Evolutionary conservation across 176 grass and related monocot species (phyloP).

Genomic region (Rhynchospora breviuscula): DNA sequence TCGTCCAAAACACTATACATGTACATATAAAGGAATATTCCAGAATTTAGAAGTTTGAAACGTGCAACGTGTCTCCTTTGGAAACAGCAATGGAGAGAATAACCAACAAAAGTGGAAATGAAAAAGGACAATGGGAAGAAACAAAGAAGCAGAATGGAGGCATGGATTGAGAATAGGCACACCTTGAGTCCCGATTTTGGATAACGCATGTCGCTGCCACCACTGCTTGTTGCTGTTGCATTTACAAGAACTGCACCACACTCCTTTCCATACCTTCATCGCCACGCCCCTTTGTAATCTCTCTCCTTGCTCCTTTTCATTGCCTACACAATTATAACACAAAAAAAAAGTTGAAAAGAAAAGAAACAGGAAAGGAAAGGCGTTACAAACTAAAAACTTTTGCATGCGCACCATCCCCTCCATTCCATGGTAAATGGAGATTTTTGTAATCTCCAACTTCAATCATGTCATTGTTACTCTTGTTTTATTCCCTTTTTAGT

Average conservation of each 20-base stretch:
- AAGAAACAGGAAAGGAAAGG: neutral
- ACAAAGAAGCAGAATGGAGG: constrained; percentile 13
- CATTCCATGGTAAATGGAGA: neutral
- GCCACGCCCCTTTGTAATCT: neutral
- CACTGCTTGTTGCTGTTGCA: neutral
- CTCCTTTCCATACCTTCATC: neutral
- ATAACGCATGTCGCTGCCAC: constrained; percentile 17
- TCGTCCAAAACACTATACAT: no score
- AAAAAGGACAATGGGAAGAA: constrained; percentile 10
- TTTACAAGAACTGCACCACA: constrained; percentile 5
- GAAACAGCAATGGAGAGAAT: neutral
- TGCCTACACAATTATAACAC: constrained; percentile 8
- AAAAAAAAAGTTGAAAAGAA: neutral
- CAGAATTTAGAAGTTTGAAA: neutral
- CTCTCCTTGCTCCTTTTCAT: neutral
- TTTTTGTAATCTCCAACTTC: neutral
- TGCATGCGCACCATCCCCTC: neutral
- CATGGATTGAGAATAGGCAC: constrained; percentile 17
- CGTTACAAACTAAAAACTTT: neutral
- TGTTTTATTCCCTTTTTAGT: neutral
- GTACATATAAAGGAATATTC: neutral
- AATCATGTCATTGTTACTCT: neutral
- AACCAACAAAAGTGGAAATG: neutral
- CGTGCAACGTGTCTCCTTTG: neutral
- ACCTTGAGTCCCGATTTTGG: constrained; percentile 24